Conservation (phyloP, 129 eudicot genomes). For the sunflower (Helianthus annuus) region HanXRQr2.0-SUNRISE NC_035447.2:37794233-37794732, state of each 20-base stretch:
- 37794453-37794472: constrained; percentile 35
- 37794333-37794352: constrained; percentile 26
- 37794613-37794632: no score
- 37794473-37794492: constrained; percentile 35
- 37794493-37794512: constrained; percentile 32
- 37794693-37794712: no score
- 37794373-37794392: constrained; percentile 20
- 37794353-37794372: not conserved
- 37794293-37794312: not conserved
- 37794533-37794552: constrained; percentile 6
- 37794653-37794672: no score
- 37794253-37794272: not conserved
- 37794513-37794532: constrained; percentile 22
- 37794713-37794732: no score
- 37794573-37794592: no score
- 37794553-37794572: not conserved
- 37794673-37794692: no score
- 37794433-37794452: constrained; percentile 45
- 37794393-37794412: constrained; percentile 17
- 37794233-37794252: not conserved
- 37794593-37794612: no score
- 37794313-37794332: constrained; percentile 15
- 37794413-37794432: constrained; percentile 30
- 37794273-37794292: no score
- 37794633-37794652: no score